Conservation (phyloP, 345 rosid genomes). For the Eucalyptus leucophloia region DNA sequence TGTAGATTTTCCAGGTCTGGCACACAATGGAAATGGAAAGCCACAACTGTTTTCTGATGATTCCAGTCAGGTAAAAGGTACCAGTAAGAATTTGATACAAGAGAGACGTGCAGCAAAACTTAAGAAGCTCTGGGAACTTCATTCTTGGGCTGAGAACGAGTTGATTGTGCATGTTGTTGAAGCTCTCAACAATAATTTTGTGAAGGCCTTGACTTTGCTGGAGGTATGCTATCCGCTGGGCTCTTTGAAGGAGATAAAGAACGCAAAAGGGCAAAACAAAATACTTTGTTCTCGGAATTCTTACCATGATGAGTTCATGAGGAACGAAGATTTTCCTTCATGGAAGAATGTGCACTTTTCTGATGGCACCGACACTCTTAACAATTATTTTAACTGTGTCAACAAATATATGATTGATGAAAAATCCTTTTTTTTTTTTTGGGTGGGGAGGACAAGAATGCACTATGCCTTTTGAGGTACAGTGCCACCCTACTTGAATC, state of each 20-base stretch:
- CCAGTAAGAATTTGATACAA: neutral
- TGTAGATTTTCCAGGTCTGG: constrained; percentile 9
- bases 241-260: constrained; percentile 1
- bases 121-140: constrained; percentile 26
- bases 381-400: constrained; percentile 1
- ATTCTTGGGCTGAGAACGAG: constrained; percentile 45
- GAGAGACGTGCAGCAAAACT: constrained; percentile 6
- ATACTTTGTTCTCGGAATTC: neutral
- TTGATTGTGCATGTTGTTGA: constrained; percentile 50
- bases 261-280: neutral
- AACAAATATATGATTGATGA: too few relatives aligned
- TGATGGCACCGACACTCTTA: constrained; percentile 14
- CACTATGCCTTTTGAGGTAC: constrained; percentile 71
- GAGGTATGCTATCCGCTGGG: constrained; percentile 22
- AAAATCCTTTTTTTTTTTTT: too few relatives aligned
- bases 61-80: neutral
- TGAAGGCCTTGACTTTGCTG: constrained; percentile 42
- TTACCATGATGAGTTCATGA: neutral
- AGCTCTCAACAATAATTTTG: constrained; percentile 27
- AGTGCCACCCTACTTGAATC: neutral
- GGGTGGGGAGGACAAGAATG: constrained; percentile 41
- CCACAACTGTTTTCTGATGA: neutral
- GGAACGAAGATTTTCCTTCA: neutral
- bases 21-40: constrained; percentile 6
- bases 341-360: neutral